These are phyloP conservation scores for Bacidia gigantensis DNA, from an alignment of 495 filamentous ascomycete genomes.

Conservation along the genomic window DNA sequence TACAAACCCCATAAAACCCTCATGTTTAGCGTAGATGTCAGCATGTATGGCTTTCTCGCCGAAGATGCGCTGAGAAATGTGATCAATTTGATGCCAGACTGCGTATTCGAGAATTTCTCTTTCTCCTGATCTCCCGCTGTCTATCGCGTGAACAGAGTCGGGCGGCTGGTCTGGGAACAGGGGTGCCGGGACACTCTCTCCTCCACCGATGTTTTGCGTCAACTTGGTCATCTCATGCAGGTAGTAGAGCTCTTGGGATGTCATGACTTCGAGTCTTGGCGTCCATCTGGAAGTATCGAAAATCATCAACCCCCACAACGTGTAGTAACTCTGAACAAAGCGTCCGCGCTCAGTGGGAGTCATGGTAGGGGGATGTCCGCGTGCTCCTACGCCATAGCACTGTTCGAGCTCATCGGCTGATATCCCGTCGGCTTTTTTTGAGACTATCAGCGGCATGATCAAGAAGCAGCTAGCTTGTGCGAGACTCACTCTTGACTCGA, in stretches of 20 bases:
- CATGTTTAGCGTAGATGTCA: conserved; percentile 4
- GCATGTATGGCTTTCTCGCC: conserved; percentile 2
- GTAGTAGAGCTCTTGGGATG: conserved; percentile 9
- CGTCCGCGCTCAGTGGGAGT: conserved; percentile 8
- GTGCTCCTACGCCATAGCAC: conserved; percentile 3
- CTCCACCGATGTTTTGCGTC: conserved; percentile 9
- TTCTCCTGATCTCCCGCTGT: conserved; percentile 1
- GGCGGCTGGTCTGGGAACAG: background rate
- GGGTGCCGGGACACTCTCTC: conserved; percentile 4
- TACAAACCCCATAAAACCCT: conserved; percentile 7
- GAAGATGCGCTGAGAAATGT: background rate
- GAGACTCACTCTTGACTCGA: conserved; percentile 5
- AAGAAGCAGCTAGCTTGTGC: background rate
- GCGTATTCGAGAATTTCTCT: conserved; percentile 1
- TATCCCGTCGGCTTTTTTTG: background rate
- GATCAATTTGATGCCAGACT: conserved; percentile 7
- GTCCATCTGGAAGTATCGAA: conserved; percentile 3
- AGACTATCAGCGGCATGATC: background rate
- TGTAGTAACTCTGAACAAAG: conserved; percentile 8
- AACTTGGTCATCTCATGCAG: conserved; percentile 11
- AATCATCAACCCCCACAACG: conserved; percentile 11
- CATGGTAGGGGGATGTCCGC: conserved; percentile 4
- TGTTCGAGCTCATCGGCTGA: background rate
- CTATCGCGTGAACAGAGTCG: conserved; percentile 5
- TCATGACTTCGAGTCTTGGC: conserved; percentile 6